These are phyloP conservation scores for Rhododendron simsii DNA, from an alignment of 148 eudicot species.

Conservation along the genomic window DNA sequence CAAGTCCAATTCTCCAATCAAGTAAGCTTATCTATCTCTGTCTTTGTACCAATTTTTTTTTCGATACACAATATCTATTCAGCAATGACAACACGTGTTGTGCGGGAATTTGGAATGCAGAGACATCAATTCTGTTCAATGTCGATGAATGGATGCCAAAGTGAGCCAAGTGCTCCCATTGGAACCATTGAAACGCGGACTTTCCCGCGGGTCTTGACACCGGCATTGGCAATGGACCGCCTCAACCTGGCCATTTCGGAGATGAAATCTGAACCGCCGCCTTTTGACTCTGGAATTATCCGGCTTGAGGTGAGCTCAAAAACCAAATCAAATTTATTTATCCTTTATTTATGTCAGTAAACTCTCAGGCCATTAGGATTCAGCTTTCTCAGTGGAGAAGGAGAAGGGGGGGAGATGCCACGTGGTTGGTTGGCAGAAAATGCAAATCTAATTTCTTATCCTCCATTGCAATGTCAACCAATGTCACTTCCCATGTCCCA, in stretches of 20 bases:
- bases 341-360: too few species aligned
- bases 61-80: too few species aligned
- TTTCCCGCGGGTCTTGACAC: slow-evolving; percentile 42
- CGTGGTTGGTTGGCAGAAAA: slow-evolving; percentile 37
- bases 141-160: slow-evolving; percentile 85
- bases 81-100: not conserved
- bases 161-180: slow-evolving; percentile 44
- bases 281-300: slow-evolving; percentile 66
- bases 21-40: not conserved
- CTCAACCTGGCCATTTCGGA: slow-evolving; percentile 48
- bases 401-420: slow-evolving; percentile 9
- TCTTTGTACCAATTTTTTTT: too few species aligned
- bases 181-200: slow-evolving; percentile 60
- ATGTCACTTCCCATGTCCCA: not conserved
- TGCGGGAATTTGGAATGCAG: slow-evolving; percentile 14
- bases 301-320: slow-evolving; percentile 63
- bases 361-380: not conserved
- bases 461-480: not conserved
- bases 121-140: slow-evolving; percentile 25
- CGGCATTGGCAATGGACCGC: slow-evolving; percentile 43
- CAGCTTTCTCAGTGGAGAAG: not conserved
- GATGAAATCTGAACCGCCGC: slow-evolving; percentile 41
- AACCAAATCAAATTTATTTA: not conserved
- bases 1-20: slow-evolving; percentile 10
- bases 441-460: slow-evolving; percentile 20